phyloP scores from a whole-genome alignment of 768 basidiomycete species.

The Phanerochaete sordida region DNA sequence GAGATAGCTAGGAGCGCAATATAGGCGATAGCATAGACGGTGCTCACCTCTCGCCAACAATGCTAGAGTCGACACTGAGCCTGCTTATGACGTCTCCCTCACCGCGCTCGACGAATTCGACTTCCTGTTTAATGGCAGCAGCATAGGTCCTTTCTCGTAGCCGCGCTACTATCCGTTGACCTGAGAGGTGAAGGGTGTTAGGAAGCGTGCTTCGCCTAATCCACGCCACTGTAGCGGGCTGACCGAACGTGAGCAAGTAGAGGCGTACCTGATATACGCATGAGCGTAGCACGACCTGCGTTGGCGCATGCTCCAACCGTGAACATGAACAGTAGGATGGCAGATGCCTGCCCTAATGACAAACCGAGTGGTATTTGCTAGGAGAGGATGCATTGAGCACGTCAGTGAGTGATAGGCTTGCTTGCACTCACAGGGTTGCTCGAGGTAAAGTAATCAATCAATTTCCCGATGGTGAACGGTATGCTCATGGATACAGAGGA shows the following conservation, averaged over 20 bases:
- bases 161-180: conserved; percentile 89
- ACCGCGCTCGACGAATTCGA: conserved; percentile 88
- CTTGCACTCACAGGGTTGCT: conserved; percentile 55
- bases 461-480: conserved; percentile 87
- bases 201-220: no score
- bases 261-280: conserved; percentile 76
- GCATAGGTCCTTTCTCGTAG: conserved; percentile 79
- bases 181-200: conserved; percentile 21
- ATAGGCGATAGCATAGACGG: neutral
- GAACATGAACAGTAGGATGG: conserved; percentile 68
- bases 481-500: conserved; percentile 90
- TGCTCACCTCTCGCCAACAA: conserved; percentile 85
- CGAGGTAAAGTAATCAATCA: conserved; percentile 91
- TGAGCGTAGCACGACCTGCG: conserved; percentile 76
- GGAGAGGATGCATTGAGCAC: neutral
- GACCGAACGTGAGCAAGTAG: no score
- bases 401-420: neutral
- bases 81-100: conserved; percentile 94
- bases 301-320: conserved; percentile 87
- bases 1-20: neutral
- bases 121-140: conserved; percentile 84
- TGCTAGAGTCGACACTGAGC: conserved; percentile 85
- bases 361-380: conserved; percentile 80
- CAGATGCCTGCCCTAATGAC: conserved; percentile 77
- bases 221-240: no score